Evolutionary conservation across 257 asterid genomes (phyloP).

Genomic region (Ehretia macrophylla): DNA sequence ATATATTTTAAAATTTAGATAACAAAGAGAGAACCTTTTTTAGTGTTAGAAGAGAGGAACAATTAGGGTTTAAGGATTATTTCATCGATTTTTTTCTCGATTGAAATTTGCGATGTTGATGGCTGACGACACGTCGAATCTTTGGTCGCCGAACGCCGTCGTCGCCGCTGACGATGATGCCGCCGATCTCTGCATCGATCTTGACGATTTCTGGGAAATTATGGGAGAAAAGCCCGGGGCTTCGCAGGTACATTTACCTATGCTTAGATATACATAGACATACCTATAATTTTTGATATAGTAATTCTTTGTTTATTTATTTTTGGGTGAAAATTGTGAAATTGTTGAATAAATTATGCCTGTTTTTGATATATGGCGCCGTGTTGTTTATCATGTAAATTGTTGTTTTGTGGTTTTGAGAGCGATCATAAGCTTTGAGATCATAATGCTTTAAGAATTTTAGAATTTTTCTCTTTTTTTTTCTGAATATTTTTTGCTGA

Average conservation of each 20-base stretch:
- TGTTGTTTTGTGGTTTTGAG: background rate
- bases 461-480: too few species aligned
- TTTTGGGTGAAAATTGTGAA: background rate
- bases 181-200: conserved; percentile 37
- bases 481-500: too few species aligned
- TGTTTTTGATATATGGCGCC: background rate
- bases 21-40: background rate
- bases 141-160: conserved; percentile 23
- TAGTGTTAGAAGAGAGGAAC: background rate
- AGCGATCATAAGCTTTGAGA: background rate
- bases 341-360: background rate
- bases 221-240: conserved; percentile 31
- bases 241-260: conserved; percentile 25
- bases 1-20: too few species aligned
- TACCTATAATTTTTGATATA: too few species aligned
- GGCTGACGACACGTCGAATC: conserved; percentile 31
- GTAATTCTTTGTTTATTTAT: background rate
- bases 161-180: conserved; percentile 19
- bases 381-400: too few species aligned
- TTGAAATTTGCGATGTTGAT: conserved; percentile 46
- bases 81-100: background rate
- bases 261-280: too few species aligned
- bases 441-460: background rate
- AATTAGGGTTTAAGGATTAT: conserved; percentile 27
- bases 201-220: conserved; percentile 33